Evolutionary conservation across 257 asterid genomes (phyloP).

Genomic region (Haberlea rhodopensis): DNA sequence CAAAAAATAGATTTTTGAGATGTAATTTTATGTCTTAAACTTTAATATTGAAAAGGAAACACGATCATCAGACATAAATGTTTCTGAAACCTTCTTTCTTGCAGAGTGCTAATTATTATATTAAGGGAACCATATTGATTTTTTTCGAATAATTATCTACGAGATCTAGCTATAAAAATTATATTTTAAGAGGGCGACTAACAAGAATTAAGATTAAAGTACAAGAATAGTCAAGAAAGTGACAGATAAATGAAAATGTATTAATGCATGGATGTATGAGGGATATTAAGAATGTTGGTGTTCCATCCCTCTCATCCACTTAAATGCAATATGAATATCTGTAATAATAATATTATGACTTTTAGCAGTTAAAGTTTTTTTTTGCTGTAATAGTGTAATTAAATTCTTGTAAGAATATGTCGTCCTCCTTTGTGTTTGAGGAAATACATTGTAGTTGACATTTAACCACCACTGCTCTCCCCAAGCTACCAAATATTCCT

Average conservation of each 20-base stretch:
- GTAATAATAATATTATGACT: slow-evolving; percentile 6
- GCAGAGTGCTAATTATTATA: no score
- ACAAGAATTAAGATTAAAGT: background rate
- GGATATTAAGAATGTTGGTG: slow-evolving; percentile 24
- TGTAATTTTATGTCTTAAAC: no score
- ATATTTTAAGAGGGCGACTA: background rate
- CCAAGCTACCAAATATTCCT: slow-evolving; percentile 43
- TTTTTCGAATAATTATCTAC: background rate
- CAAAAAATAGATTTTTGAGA: no score
- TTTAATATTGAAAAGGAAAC: no score
- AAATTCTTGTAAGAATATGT: slow-evolving; percentile 20
- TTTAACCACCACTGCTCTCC: slow-evolving; percentile 43
- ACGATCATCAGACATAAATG: no score
- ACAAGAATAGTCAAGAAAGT: slow-evolving; percentile 22
- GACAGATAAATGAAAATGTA: slow-evolving; percentile 7
- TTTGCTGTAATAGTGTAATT: background rate
- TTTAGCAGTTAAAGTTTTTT: slow-evolving; percentile 7
- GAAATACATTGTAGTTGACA: slow-evolving; percentile 44
- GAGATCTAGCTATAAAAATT: no score
- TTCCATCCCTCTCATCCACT: slow-evolving; percentile 27
- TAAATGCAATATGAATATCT: slow-evolving; percentile 12
- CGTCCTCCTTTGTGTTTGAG: slow-evolving; percentile 21
- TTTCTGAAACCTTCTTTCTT: no score
- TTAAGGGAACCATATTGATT: background rate
- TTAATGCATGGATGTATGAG: background rate